A percentile compares a stretch with the other conserved stretches of the same genome.
Conservation (phyloP, 345 rosid genomes). For the Passiflora organensis region DNA sequence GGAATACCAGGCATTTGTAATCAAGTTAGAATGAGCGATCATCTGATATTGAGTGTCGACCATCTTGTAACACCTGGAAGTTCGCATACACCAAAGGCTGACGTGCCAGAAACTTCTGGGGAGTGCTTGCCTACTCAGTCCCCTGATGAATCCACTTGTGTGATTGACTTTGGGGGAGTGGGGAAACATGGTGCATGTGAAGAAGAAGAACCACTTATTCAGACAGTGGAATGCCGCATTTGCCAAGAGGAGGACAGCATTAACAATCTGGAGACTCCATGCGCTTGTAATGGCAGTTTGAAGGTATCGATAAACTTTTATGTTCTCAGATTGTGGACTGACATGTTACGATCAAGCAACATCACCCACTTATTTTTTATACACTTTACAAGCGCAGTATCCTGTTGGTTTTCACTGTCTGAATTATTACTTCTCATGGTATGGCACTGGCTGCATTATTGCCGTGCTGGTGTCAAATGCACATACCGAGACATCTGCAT, state of each 20-base stretch:
- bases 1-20: neutral
- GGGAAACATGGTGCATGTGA: conserved; percentile 14
- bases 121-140: conserved; percentile 19
- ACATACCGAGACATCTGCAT: no score
- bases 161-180: conserved; percentile 21
- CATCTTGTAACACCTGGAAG: conserved; percentile 7
- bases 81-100: conserved; percentile 1
- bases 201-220: conserved; percentile 28
- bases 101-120: conserved; percentile 9
- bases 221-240: conserved; percentile 31
- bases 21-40: conserved; percentile 13
- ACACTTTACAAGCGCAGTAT: no score
- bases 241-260: conserved; percentile 35
- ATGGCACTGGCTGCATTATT: no score
- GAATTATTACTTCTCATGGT: no score
- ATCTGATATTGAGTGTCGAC: conserved; percentile 10
- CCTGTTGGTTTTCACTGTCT: no score
- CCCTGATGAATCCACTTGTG: conserved; percentile 17
- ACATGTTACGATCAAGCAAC: no score
- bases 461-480: no score
- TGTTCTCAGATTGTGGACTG: no score
- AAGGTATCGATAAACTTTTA: conserved; percentile 12
- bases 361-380: no score
- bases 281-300: conserved; percentile 36
- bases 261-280: conserved; percentile 28